A percentile compares a stretch with the other conserved stretches of the same genome.
Evolutionary conservation across 345 rosid species (phyloP).

Genomic region (Ceriops decandra): DNA sequence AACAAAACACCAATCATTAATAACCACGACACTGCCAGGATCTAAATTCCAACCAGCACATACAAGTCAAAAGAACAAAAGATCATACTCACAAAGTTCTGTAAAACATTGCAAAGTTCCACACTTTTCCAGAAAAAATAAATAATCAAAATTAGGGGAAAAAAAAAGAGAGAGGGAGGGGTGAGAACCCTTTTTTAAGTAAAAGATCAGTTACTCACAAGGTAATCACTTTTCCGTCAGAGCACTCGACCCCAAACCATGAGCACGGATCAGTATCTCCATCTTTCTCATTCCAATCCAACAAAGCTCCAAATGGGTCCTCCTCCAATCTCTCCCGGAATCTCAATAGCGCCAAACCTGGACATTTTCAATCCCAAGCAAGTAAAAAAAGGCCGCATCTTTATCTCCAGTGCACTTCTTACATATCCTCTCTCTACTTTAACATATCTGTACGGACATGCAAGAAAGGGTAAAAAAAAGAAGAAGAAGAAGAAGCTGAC

Average conservation of each 20-base stretch:
- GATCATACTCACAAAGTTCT: no score
- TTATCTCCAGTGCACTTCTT: background rate
- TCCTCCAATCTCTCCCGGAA: conserved; percentile 53
- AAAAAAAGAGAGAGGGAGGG: background rate
- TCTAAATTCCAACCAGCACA: no score
- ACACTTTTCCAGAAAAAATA: background rate
- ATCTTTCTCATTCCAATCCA: conserved; percentile 49
- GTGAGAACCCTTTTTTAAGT: background rate
- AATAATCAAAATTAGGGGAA: background rate
- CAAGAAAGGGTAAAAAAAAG: background rate
- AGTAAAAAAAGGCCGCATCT: background rate
- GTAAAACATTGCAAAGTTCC: no score
- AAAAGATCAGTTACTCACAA: conserved; percentile 45
- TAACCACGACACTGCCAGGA: no score
- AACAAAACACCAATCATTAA: no score
- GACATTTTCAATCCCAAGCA: background rate
- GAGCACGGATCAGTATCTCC: conserved; percentile 54
- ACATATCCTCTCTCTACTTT: background rate
- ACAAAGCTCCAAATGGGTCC: conserved; percentile 69
- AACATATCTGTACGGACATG: conserved; percentile 3
- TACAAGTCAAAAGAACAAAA: no score
- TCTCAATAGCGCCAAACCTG: conserved; percentile 63
- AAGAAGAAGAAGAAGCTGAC: background rate
- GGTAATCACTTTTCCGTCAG: conserved; percentile 53
- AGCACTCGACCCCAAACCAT: conserved; percentile 83